Percentiles rank a stretch among this genome's conserved stretches.
phyloP scores from a whole-genome alignment of 1,284 basidiomycete species.

The Microbotryum lychnidis-dioicae region DNA sequence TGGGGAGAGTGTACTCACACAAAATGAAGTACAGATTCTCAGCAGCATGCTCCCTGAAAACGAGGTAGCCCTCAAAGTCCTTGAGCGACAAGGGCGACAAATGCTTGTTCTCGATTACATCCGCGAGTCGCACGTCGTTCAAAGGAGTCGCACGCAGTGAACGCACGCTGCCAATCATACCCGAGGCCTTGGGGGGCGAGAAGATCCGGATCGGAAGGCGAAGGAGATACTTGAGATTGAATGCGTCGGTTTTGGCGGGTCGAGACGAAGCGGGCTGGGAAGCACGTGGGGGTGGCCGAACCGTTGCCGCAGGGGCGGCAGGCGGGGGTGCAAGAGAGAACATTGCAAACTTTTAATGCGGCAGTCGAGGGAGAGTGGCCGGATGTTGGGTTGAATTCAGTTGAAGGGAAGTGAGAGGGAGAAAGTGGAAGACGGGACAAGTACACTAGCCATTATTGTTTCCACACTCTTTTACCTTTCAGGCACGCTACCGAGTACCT shows the following conservation, averaged over 20 bases:
- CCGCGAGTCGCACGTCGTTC: conserved; percentile 25
- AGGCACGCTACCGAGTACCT: no score
- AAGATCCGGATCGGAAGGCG: conserved; percentile 24
- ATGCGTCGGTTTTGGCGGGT: no score
- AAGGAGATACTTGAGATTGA: conserved; percentile 13
- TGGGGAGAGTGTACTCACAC: conserved; percentile 4
- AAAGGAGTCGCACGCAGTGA: conserved; percentile 23
- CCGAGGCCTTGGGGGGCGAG: conserved; percentile 23
- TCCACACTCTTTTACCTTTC: no score
- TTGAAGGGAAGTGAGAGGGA: background rate
- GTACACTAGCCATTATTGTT: no score
- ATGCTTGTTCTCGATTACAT: conserved; percentile 30
- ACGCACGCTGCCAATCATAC: conserved; percentile 27
- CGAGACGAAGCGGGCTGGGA: no score
- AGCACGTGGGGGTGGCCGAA: background rate
- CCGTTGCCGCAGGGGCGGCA: background rate
- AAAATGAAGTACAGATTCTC: conserved; percentile 31
- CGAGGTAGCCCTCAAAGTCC: conserved; percentile 31
- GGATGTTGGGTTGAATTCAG: background rate
- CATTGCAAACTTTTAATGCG: background rate
- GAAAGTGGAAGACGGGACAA: background rate
- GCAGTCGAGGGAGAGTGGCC: background rate
- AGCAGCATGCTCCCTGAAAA: conserved; percentile 30
- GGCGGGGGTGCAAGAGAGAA: conserved; percentile 9
- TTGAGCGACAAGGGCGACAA: conserved; percentile 28